Evolutionary conservation across 768 basidiomycete species (phyloP), one percentile per base, ranked within the genome.

Genomic region (Phylloporus scabripes): DNA sequence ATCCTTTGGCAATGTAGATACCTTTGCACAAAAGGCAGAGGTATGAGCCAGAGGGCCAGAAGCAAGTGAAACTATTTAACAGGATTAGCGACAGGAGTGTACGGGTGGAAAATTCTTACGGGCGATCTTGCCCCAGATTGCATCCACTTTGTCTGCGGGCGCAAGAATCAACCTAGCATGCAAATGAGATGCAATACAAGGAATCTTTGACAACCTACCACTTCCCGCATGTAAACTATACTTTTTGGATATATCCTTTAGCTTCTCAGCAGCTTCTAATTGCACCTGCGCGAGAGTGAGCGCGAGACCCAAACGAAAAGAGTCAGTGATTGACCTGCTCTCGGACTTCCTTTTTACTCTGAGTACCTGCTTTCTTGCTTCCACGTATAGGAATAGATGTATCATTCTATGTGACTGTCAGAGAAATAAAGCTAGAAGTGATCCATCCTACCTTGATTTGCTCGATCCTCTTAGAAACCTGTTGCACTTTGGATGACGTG

Each of bases 341-440:
- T 36, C 84, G 76, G 7, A 83, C 64, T 63, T 88, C 83, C 61
- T 86, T 88, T 65, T 88, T 89, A 57, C 83, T 84, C 66, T 77
- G 82, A 0, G 73, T 72, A 6, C 85, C 85, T 18, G 81, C 80
- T 63, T 85, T 87, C 67, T 87, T 88, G 59, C 71, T 87, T 5
- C 80, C 74, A 6, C 83, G 81, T 5, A 74, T 48, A 6, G 87
- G 86, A 28, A 88, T 87, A 0, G 81, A 73, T 3, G 67, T 63
- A 49, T 87, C 82, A 45, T 82, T 80, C 84, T 87, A 26, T 5
- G 6, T n/a, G 12, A 40, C 23, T 24, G 3, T 62, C 20, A 53
- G 36, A 44, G 49, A 12, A 17, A n/a, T 42, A 42, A 34, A 3
- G 4, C 20, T 18, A 20, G 3, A 34, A 20, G 15, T 23, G 8